These are phyloP conservation scores for Aspergillus nidulans DNA, from an alignment of 495 filamentous ascomycete genomes.

Conservation along the genomic window DNA sequence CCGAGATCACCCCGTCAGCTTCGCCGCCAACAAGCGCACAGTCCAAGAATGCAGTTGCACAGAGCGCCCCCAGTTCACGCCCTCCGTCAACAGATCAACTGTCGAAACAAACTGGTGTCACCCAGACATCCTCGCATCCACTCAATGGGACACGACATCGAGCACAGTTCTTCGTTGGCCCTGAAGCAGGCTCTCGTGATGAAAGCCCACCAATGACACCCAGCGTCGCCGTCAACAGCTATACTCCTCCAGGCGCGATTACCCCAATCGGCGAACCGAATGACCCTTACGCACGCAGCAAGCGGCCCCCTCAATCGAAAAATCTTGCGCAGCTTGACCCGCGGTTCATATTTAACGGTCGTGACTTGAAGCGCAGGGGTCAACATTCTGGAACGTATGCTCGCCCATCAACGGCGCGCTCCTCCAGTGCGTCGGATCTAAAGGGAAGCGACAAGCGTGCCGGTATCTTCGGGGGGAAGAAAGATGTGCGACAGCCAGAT, in stretches of 20 bases:
- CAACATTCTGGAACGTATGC: slow-evolving; percentile 24
- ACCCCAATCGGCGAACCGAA: slow-evolving; percentile 78
- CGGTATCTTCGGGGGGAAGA: slow-evolving; percentile 45
- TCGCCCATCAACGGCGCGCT: slow-evolving; percentile 36
- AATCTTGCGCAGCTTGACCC: slow-evolving; percentile 69
- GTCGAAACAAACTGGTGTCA: slow-evolving; percentile 29
- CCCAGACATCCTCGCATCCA: slow-evolving; percentile 36
- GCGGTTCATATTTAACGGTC: slow-evolving; percentile 74
- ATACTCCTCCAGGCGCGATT: slow-evolving; percentile 61
- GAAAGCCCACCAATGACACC: slow-evolving; percentile 54
- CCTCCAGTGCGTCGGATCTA: slow-evolving; percentile 46
- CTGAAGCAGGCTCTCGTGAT: slow-evolving; percentile 50
- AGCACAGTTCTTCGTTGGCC: slow-evolving; percentile 70
- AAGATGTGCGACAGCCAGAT: slow-evolving; percentile 39
- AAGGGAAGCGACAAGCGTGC: slow-evolving; percentile 41
- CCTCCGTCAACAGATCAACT: slow-evolving; percentile 44
- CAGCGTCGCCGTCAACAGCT: slow-evolving; percentile 49
- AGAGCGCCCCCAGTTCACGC: slow-evolving; percentile 40
- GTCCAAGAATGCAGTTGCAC: slow-evolving; percentile 23
- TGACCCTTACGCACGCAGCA: slow-evolving; percentile 84
- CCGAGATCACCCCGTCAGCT: slow-evolving; percentile 52
- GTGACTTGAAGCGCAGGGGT: slow-evolving; percentile 47
- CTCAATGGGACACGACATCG: slow-evolving; percentile 51
- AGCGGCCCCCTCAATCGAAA: slow-evolving; percentile 66
- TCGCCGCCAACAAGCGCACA: slow-evolving; percentile 32